A percentile compares a stretch with the other conserved stretches of the same genome.
phyloP scores from a whole-genome alignment of 2,329 filamentous ascomycete genomes.

The Diplocarpon rosae region DNA sequence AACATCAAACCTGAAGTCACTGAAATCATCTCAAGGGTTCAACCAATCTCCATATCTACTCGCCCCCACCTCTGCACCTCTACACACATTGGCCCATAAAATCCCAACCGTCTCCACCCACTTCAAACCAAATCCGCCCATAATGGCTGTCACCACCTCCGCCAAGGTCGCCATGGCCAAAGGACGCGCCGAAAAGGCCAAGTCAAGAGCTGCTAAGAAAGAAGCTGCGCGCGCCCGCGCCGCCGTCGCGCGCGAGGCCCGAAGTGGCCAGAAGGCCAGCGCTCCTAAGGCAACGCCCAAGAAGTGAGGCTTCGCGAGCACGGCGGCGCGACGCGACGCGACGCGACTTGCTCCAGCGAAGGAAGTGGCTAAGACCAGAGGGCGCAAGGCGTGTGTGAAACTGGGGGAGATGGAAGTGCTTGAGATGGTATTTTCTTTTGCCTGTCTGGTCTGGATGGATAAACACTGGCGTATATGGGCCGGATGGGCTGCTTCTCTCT shows the following conservation, averaged over 20 bases:
- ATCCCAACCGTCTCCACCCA: background rate
- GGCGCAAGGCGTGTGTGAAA: no score
- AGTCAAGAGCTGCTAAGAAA: constrained; percentile 11
- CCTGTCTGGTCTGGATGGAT: no score
- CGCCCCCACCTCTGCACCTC: background rate
- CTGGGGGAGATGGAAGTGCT: no score
- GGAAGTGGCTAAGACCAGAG: no score
- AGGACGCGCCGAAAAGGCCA: constrained; percentile 11
- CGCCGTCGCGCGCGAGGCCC: constrained; percentile 9
- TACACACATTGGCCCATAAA: constrained; percentile 1
- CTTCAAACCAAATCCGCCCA: background rate
- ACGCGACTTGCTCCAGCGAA: background rate
- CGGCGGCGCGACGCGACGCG: background rate
- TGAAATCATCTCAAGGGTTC: no score
- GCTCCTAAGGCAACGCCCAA: constrained; percentile 8
- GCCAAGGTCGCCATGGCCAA: constrained; percentile 9
- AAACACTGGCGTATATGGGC: no score
- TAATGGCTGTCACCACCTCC: constrained; percentile 5
- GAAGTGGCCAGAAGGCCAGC: constrained; percentile 9
- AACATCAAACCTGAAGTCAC: no score
- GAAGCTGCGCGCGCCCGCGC: constrained; percentile 9
- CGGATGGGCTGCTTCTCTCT: no score
- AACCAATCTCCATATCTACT: no score
- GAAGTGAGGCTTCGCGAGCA: constrained; percentile 4
- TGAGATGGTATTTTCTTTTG: no score